phyloP scores from a whole-genome alignment of 192 early-diverging fungal species.

The Mortierella antarctica region DNA sequence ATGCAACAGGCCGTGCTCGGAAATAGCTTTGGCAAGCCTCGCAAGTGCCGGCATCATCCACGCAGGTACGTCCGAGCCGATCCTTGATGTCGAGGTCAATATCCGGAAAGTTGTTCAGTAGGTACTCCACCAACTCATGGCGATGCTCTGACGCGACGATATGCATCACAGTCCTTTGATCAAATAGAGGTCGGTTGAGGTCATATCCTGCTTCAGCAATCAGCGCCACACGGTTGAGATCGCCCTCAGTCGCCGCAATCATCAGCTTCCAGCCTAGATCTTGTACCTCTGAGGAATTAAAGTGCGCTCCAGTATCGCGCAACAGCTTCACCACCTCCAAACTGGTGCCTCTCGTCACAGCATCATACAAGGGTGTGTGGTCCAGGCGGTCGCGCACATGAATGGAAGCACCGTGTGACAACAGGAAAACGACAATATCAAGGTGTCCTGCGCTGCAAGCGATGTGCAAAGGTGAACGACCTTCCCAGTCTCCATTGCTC shows the following conservation, averaged over 20 bases:
- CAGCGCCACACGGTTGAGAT: conserved; percentile 23
- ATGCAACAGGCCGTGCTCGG: not conserved
- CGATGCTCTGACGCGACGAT: conserved; percentile 66
- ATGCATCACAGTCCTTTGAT: conserved; percentile 77
- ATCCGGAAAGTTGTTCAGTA: conserved; percentile 55
- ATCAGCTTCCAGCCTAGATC: conserved; percentile 69
- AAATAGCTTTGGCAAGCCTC: conserved; percentile 16
- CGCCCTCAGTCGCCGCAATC: conserved; percentile 51
- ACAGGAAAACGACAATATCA: conserved; percentile 77
- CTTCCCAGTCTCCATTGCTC: conserved; percentile 52
- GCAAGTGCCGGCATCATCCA: conserved; percentile 62
- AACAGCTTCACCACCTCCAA: conserved; percentile 75
- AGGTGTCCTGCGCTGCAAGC: conserved; percentile 83
- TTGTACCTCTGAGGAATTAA: conserved; percentile 82
- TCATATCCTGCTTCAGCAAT: conserved; percentile 70
- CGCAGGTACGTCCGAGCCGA: conserved; percentile 63
- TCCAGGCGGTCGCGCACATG: conserved; percentile 90
- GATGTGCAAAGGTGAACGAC: conserved; percentile 87
- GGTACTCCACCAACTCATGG: conserved; percentile 52
- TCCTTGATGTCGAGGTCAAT: conserved; percentile 61
- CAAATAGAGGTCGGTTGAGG: conserved; percentile 69
- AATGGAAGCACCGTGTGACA: conserved; percentile 88
- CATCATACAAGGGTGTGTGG: conserved; percentile 91
- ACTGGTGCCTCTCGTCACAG: conserved; percentile 69
- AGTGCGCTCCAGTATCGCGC: conserved; percentile 86